Evolutionary conservation across 2,329 filamentous ascomycete genomes (phyloP), one percentile per base, ranked within the genome.

Genomic region (Trichoderma koningiopsis): DNA sequence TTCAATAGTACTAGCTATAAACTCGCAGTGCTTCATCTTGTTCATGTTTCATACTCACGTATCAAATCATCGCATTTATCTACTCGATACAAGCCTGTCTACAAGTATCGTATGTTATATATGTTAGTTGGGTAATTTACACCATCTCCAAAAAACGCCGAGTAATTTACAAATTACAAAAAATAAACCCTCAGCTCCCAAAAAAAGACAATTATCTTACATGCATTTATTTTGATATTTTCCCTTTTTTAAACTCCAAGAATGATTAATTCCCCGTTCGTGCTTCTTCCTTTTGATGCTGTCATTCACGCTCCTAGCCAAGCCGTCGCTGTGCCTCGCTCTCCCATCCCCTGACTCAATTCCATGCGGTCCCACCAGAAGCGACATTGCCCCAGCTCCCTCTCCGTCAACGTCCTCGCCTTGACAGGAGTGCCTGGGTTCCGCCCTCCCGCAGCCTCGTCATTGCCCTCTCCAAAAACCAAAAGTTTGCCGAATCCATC

Each of bases 281-380:
- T 59, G 13, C 19, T 0, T 43, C 7, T 3, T 29, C 2, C 19
- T 29, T 22, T 29, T 35, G 2, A n/a, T 10, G 40, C 29, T 33
- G 16, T 37, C 37, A 59, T 27, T 52, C 37, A 59, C 10, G 52
- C 61, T 31, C 35, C 31, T 22, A 61, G 13, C 61, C 60, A 66
- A 55, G 63, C 62, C n/a, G 57, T 47, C 27, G 68, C 68, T 33
- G 59, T 43, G 27, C 59, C 69, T 49, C 49, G 67, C 57, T 69
- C 70, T 14, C 74, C 72, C 72, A 72, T 73, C 22, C 74, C 76
- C 70, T 77, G 73, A 40, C 76, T 77, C 68, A 77, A 58, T 56
- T 73, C 71, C 75, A 84, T 83, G 70, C 83, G 83, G 14, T 81
- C 80, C 86, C 86, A 90, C 89, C 89, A 91, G 76, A 88, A 91